Percentiles rank a stretch among this genome's conserved stretches.
phyloP scores from a whole-genome alignment of 176 grass and related monocot species.

The Saccharum spontaneum region DNA sequence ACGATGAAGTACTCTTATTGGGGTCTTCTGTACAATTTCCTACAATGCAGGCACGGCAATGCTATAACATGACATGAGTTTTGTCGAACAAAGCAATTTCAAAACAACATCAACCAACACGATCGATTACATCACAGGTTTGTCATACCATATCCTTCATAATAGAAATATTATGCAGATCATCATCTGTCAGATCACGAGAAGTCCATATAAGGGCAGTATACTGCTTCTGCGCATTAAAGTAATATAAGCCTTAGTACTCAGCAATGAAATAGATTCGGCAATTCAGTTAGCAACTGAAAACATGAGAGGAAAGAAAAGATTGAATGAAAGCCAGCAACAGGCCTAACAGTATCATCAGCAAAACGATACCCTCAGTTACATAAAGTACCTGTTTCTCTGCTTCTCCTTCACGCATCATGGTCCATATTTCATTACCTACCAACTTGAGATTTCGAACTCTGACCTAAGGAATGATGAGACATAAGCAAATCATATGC shows the following conservation, averaged over 20 bases:
- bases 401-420: slow-evolving; percentile 98
- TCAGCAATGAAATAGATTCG: slow-evolving; percentile 8
- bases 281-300: background rate
- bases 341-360: background rate
- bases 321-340: background rate
- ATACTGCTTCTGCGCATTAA: slow-evolving; percentile 73
- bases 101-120: slow-evolving; percentile 14
- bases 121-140: background rate
- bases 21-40: slow-evolving; percentile 90
- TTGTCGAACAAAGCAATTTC: background rate
- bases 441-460: slow-evolving; percentile 82
- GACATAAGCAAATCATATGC: slow-evolving; percentile 24
- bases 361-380: background rate
- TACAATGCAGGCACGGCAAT: slow-evolving; percentile 35
- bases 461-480: slow-evolving; percentile 53
- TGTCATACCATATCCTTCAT: slow-evolving; percentile 57
- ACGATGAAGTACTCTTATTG: slow-evolving; percentile 86
- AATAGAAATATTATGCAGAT: slow-evolving; percentile 58
- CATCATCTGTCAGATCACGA: slow-evolving; percentile 55
- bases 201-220: slow-evolving; percentile 94
- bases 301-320: background rate
- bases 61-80: background rate
- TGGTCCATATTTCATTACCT: slow-evolving; percentile 72
- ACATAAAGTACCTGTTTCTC: slow-evolving; percentile 76
- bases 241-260: slow-evolving; percentile 8